A percentile compares a stretch with the other conserved stretches of the same genome.
Conservation (phyloP, 2,329 filamentous ascomycete species). For the Tolypocladium paradoxum region DNA sequence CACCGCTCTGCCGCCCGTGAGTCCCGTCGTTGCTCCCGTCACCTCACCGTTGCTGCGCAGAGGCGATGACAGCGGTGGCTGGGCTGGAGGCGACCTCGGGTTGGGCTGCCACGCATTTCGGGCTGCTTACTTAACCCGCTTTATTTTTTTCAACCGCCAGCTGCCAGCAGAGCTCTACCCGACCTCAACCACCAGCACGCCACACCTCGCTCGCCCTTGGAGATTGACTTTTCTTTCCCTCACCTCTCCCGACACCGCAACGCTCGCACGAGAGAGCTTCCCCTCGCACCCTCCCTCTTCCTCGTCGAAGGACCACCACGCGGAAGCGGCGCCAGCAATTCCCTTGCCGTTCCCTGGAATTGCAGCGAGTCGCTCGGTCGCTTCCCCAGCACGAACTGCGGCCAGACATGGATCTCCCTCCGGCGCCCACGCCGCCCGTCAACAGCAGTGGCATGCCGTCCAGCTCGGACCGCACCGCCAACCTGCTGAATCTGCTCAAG, state of each 20-base stretch:
- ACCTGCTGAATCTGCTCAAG: slow-evolving; percentile 51
- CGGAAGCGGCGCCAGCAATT: background rate
- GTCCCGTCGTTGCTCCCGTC: background rate
- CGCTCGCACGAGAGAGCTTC: background rate
- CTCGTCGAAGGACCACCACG: background rate
- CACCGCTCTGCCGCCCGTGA: background rate
- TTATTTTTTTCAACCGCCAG: background rate
- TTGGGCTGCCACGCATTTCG: slow-evolving; percentile 2
- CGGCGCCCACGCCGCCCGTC: slow-evolving; percentile 39
- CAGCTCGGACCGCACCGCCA: slow-evolving; percentile 38
- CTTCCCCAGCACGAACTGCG: slow-evolving; percentile 1
- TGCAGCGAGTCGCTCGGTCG: background rate
- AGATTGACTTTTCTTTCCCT: background rate
- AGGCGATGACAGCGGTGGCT: background rate
- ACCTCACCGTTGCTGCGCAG: background rate
- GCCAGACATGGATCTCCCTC: slow-evolving; percentile 32
- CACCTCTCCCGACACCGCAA: background rate
- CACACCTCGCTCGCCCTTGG: background rate
- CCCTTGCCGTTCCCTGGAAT: background rate
- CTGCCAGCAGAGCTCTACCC: background rate
- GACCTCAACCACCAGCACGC: background rate
- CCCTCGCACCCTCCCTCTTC: background rate
- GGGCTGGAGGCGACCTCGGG: background rate
- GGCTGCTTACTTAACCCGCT: background rate
- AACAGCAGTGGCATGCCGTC: slow-evolving; percentile 26